Evolutionary conservation across 2,329 filamentous ascomycete genomes (phyloP), one percentile per base, ranked within the genome.

Genomic region (Alternaria sp.): DNA sequence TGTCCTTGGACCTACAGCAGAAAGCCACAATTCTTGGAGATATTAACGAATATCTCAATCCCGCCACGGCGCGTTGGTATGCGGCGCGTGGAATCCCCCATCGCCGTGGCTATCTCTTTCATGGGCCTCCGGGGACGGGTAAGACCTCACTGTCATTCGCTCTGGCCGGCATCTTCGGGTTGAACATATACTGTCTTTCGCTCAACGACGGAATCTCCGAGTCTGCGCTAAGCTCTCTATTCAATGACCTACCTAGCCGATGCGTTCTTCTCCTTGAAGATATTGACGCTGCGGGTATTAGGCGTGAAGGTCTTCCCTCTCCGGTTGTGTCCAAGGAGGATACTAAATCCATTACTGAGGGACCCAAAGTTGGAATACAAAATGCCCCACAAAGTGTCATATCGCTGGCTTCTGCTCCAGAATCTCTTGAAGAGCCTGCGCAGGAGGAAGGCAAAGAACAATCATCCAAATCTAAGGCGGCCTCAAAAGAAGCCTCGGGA

Each of bases 31-130:
- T 95, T 4, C 80, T 94, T 9, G 82, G 82, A 23, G 92, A 95
- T 71, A 90, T 95, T 71, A 91, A 92, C 67, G 91, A 93, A 70
- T 95, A 93, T 67, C 83, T 95, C 0, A 15, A 40, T 3, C 36
- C 36, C 2, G 4, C 36, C 8, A 36, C 32, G 5, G 32, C 32
- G 15, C 32, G 32, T 36, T 36, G 32, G 32, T 36, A 36, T 36
- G 32, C 32, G 15, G 32, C 32, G 4, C 32, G 32, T 36, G 32
- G 32, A 3, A 36, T 36, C 7, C 32, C 32, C 4, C 32, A 36
- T 36, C 32, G 32, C 15, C 32, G 32, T 36, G 32, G 32, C 32
- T 36, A 36, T n/a, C 32, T 36, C 32, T 36, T 36, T 2, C 32
- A 36, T 36, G 32, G 32, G n/a, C 32, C 32, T 3, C 32, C 32